Percentiles rank a stretch among this genome's conserved stretches.
Evolutionary conservation across 306 rosid genomes (phyloP).

Genomic region (Vigna angularis): DNA sequence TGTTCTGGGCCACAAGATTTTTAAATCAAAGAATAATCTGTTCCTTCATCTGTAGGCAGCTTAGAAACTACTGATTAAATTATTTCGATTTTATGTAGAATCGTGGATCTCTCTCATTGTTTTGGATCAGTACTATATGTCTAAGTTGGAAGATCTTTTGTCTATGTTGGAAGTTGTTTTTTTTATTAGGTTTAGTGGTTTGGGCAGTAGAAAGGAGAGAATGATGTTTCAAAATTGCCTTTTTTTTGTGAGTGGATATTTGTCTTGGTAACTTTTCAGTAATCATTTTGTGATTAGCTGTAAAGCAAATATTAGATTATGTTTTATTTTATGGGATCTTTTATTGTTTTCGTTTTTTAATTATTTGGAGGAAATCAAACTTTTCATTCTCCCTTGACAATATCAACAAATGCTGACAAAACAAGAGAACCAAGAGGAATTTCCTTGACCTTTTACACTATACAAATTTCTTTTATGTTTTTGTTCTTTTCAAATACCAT

Average conservation of each 20-base stretch:
- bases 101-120: not conserved
- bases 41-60: not conserved
- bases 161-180: not conserved
- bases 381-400: not conserved
- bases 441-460: not conserved
- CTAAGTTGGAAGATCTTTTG: not conserved
- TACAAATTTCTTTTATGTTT: not conserved
- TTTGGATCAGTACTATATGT: not conserved
- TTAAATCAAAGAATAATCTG: not conserved
- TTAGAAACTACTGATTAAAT: not conserved
- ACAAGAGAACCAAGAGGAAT: not conserved
- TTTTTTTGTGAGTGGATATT: not conserved
- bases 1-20: not conserved
- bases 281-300: not conserved
- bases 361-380: no score
- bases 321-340: no score
- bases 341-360: no score
- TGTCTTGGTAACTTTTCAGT: not conserved
- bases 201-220: not conserved
- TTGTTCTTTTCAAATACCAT: not conserved
- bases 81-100: not conserved
- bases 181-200: not conserved
- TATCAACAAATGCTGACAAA: not conserved
- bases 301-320: no score
- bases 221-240: not conserved